A percentile compares a stretch with the other conserved stretches of the same genome.
Conservation (phyloP, 208 protist genomes). For the Eutreptiella sp. region DNA sequence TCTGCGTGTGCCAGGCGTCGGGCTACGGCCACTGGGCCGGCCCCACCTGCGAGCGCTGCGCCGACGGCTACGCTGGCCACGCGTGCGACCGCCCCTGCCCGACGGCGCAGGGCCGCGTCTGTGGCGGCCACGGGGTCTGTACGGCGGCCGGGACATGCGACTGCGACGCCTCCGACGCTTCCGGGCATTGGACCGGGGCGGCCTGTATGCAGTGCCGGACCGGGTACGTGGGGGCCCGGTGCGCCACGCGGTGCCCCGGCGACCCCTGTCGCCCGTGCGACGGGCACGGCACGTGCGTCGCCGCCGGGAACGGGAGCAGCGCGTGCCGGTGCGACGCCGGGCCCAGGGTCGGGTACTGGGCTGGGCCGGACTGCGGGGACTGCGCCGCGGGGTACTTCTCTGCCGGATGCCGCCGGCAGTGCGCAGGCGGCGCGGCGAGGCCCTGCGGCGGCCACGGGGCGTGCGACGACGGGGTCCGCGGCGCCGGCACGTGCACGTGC, state of each 20-base stretch:
- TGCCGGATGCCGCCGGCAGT: constrained; percentile 3
- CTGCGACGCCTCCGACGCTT: too few relatives aligned
- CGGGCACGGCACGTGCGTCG: constrained; percentile 10
- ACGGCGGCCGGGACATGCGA: not conserved
- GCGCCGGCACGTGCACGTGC: constrained; percentile 21
- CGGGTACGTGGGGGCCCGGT: not conserved
- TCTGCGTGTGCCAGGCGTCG: too few relatives aligned
- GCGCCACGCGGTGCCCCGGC: too few relatives aligned
- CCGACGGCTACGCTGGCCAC: constrained; percentile 4
- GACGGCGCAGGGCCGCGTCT: too few relatives aligned
- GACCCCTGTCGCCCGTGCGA: not conserved
- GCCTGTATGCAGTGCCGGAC: too few relatives aligned
- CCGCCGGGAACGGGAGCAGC: constrained; percentile 2
- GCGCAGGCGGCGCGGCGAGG: constrained; percentile 12
- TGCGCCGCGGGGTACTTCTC: constrained; percentile 7
- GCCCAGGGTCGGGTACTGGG: constrained; percentile 6
- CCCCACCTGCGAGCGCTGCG: constrained; percentile 20
- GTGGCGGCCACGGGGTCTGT: too few relatives aligned
- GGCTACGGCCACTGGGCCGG: constrained; percentile 20
- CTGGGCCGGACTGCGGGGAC: not conserved
- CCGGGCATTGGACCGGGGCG: too few relatives aligned
- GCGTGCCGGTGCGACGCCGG: constrained; percentile 1
- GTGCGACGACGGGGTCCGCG: constrained; percentile 17
- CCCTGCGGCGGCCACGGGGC: constrained; percentile 10
- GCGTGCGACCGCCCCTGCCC: too few relatives aligned